Evolutionary conservation across 257 asterid species (phyloP).

Genomic region (Salvia miltiorrhiza): DNA sequence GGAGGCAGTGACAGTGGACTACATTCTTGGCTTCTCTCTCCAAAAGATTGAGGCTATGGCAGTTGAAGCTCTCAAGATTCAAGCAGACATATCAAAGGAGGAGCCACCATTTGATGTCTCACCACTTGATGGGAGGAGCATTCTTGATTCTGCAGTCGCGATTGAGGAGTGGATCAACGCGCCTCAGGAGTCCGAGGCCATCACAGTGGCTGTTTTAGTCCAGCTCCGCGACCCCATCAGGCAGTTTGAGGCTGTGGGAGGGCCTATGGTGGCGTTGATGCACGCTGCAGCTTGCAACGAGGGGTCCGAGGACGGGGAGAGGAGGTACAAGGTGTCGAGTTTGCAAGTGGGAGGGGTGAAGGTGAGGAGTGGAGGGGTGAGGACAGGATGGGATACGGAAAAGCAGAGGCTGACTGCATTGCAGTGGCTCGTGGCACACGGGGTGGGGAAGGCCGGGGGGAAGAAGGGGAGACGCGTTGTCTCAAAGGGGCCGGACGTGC

Average conservation of each 20-base stretch:
- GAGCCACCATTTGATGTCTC: slow-evolving; percentile 82
- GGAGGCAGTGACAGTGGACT: slow-evolving; percentile 49
- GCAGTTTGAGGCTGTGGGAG: slow-evolving; percentile 87
- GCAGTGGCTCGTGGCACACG: slow-evolving; percentile 78
- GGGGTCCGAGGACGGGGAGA: slow-evolving; percentile 38
- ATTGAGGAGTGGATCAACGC: slow-evolving; percentile 58
- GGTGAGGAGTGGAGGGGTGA: slow-evolving; percentile 35
- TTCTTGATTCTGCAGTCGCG: slow-evolving; percentile 52
- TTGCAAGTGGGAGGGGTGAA: slow-evolving; percentile 70
- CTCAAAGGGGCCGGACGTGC: slow-evolving; percentile 43
- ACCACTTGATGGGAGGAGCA: slow-evolving; percentile 29
- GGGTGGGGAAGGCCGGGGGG: slow-evolving; percentile 63
- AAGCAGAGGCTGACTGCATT: slow-evolving; percentile 78
- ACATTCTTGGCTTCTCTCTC: slow-evolving; percentile 59
- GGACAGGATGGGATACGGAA: slow-evolving; percentile 63
- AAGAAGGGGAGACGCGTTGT: slow-evolving; percentile 49
- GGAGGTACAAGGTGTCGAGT: slow-evolving; percentile 48
- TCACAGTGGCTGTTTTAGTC: slow-evolving; percentile 44
- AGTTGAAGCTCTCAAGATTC: slow-evolving; percentile 65
- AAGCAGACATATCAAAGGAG: slow-evolving; percentile 63
- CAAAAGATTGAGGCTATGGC: slow-evolving; percentile 84
- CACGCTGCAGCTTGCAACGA: slow-evolving; percentile 41
- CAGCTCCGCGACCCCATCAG: slow-evolving; percentile 85
- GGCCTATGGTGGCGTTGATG: slow-evolving; percentile 69
- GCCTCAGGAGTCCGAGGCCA: slow-evolving; percentile 10